Percentiles rank a stretch among this genome's conserved stretches.
Evolutionary conservation across 768 basidiomycete genomes (phyloP).

Genomic region (Lactarius psammicola): DNA sequence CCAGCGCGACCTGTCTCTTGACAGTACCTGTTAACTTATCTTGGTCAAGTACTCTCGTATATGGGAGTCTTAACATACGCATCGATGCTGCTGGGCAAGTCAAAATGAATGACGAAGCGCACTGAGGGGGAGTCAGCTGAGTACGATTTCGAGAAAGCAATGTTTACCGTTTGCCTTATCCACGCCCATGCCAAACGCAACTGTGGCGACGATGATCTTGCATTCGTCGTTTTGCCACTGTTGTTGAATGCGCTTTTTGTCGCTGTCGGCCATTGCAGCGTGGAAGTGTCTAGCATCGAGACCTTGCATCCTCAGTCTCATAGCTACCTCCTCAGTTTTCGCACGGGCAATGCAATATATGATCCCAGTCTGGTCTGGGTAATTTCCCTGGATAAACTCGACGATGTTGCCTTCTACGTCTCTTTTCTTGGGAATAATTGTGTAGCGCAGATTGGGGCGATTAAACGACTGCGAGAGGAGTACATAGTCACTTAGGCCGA

Average conservation of each 20-base stretch:
- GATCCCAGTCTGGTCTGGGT: constrained; percentile 67
- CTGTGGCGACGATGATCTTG: constrained; percentile 89
- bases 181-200: constrained; percentile 98
- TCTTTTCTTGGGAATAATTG: constrained; percentile 51
- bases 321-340: constrained; percentile 80
- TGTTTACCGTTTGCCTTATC: constrained; percentile 74
- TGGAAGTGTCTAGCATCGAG: constrained; percentile 81
- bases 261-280: constrained; percentile 64
- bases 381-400: constrained; percentile 59
- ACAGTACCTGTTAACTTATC: constrained; percentile 56
- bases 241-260: constrained; percentile 59
- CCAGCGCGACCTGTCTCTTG: constrained; percentile 98
- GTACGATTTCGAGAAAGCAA: background rate
- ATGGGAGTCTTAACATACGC: constrained; percentile 48
- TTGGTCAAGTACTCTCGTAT: constrained; percentile 17
- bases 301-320: constrained; percentile 55
- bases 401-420: constrained; percentile 58
- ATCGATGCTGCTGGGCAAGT: constrained; percentile 79
- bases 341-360: constrained; percentile 76
- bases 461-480: constrained; percentile 86
- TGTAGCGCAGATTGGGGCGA: constrained; percentile 85
- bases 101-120: constrained; percentile 88
- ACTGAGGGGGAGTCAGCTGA: constrained; percentile 45
- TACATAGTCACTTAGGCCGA: constrained; percentile 58
- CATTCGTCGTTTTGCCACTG: constrained; percentile 74